phyloP scores from a whole-genome alignment of 768 basidiomycete species.

The Lactarius psammicola region DNA sequence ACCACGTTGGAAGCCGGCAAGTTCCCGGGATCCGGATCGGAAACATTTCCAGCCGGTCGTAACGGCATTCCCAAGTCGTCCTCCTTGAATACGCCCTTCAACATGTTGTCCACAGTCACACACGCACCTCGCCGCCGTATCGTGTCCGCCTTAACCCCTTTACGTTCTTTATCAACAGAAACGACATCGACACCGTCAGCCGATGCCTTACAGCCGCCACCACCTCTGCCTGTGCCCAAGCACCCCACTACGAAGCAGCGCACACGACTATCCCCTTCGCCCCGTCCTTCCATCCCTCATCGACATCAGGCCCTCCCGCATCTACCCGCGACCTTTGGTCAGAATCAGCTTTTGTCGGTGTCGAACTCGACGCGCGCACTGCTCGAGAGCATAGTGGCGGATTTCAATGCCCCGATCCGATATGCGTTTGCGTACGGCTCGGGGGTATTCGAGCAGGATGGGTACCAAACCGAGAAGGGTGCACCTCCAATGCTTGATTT shows the following conservation, averaged over 20 bases:
- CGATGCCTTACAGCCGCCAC: conserved; percentile 27
- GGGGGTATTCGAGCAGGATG: conserved; percentile 92
- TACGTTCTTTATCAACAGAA: conserved; percentile 28
- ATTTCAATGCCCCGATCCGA: conserved; percentile 87
- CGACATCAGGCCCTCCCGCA: conserved; percentile 43
- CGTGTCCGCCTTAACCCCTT: not conserved
- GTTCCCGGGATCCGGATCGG: not conserved
- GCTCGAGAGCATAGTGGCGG: conserved; percentile 72
- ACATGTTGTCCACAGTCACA: conserved; percentile 22
- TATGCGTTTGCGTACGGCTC: conserved; percentile 98
- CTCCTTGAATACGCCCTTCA: conserved; percentile 4
- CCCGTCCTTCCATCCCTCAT: conserved; percentile 37
- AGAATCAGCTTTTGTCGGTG: conserved; percentile 79
- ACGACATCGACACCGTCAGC: conserved; percentile 12
- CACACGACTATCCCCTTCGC: conserved; percentile 44
- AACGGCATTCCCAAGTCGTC: not conserved
- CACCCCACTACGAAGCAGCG: conserved; percentile 35
- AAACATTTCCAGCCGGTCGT: not conserved
- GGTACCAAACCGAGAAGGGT: conserved; percentile 49
- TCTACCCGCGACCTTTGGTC: conserved; percentile 71
- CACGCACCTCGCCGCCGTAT: conserved; percentile 19
- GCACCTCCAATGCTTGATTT: conserved; percentile 87
- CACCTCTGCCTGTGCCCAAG: conserved; percentile 35
- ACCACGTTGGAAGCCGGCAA: not conserved
- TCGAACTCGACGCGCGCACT: conserved; percentile 76